phyloP scores from a whole-genome alignment of 495 filamentous ascomycete genomes.

The Lasiosphaeris hirsuta region DNA sequence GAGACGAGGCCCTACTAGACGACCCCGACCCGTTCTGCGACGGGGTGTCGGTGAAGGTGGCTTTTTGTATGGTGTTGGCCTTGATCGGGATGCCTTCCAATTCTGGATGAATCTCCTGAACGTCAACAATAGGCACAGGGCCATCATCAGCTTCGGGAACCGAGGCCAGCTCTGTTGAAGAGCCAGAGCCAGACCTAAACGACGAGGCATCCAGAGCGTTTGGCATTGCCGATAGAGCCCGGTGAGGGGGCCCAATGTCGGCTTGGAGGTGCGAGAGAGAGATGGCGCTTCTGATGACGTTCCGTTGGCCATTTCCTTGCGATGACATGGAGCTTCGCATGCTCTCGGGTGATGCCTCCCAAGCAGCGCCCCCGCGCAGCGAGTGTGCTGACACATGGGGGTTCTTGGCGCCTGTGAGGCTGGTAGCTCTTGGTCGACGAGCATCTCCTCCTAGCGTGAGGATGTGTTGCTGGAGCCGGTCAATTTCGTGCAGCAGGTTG shows the following conservation, averaged over 20 bases:
- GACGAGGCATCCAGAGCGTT: conserved; percentile 4
- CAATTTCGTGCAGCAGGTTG: conserved; percentile 23
- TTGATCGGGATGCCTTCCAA: conserved; percentile 46
- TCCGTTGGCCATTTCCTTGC: conserved; percentile 17
- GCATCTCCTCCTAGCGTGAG: conserved; percentile 18
- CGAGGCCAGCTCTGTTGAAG: conserved; percentile 15
- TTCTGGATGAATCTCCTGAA: conserved; percentile 43
- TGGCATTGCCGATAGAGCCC: neutral
- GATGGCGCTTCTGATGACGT: conserved; percentile 6
- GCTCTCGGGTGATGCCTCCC: conserved; percentile 24
- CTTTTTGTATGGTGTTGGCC: conserved; percentile 37
- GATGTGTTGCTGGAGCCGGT: conserved; percentile 32
- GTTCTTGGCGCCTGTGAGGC: conserved; percentile 14
- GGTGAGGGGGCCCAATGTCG: neutral
- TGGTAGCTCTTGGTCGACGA: conserved; percentile 19
- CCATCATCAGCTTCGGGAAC: conserved; percentile 16
- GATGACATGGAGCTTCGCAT: conserved; percentile 28
- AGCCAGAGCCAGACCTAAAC: conserved; percentile 14
- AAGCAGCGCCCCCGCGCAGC: conserved; percentile 27
- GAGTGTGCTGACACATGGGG: conserved; percentile 7
- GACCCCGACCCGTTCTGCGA: conserved; percentile 21
- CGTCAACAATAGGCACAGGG: conserved; percentile 39
- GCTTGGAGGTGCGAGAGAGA: conserved; percentile 11
- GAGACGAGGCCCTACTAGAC: conserved; percentile 22
- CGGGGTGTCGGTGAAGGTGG: conserved; percentile 38